phyloP scores from a whole-genome alignment of 768 basidiomycete species.

The Tylopilus rubrobrunneus region DNA sequence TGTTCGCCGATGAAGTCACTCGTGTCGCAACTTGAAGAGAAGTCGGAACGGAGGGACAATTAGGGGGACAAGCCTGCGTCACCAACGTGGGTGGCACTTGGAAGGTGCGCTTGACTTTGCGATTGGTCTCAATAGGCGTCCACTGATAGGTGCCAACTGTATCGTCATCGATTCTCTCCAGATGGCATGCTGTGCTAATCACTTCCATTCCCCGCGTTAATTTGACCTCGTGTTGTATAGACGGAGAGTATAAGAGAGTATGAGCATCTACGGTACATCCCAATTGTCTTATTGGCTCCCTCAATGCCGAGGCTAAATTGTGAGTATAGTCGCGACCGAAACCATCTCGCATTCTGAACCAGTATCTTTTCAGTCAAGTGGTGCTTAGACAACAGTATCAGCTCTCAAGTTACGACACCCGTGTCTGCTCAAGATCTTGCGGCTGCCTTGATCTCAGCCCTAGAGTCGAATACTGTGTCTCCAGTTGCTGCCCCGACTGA shows the following conservation, averaged over 20 bases:
- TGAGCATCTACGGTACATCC: too few species aligned
- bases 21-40: too few species aligned
- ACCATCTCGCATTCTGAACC: slow-evolving; percentile 4
- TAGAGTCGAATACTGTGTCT: too few species aligned
- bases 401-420: slow-evolving; percentile 90
- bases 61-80: too few species aligned
- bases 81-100: too few species aligned
- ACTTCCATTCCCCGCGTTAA: neutral
- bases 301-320: slow-evolving; percentile 71
- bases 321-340: slow-evolving; percentile 36
- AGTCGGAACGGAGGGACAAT: too few species aligned
- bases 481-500: slow-evolving; percentile 82
- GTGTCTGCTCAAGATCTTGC: slow-evolving; percentile 85
- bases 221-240: slow-evolving; percentile 38
- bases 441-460: slow-evolving; percentile 83
- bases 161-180: slow-evolving; percentile 89
- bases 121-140: too few species aligned
- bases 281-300: slow-evolving; percentile 75
- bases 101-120: too few species aligned
- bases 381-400: slow-evolving; percentile 97
- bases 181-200: slow-evolving; percentile 54
- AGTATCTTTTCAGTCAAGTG: neutral
- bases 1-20: too few species aligned
- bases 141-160: too few species aligned
- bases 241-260: too few species aligned